phyloP scores from a whole-genome alignment of 345 rosid species.

The Erysimum cheiranthoides region DNA sequence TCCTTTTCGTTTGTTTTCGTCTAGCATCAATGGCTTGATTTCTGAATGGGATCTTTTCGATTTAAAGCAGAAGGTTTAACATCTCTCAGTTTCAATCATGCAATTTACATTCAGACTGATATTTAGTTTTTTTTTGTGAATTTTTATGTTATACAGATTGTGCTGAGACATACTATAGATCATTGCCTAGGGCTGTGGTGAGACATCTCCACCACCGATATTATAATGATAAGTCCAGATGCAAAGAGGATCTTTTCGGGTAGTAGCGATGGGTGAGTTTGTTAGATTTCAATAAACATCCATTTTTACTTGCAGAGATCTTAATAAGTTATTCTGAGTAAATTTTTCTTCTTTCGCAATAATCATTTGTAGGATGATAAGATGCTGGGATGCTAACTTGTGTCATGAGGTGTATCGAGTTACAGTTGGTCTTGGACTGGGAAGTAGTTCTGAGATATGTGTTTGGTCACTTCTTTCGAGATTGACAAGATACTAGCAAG shows the following conservation, averaged over 20 bases:
- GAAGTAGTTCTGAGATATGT: conserved; percentile 69
- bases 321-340: neutral
- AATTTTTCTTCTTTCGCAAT: neutral
- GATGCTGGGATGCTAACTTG: conserved; percentile 85
- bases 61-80: conserved; percentile 74
- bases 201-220: conserved; percentile 51
- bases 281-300: neutral
- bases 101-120: neutral
- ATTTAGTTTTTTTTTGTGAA: neutral
- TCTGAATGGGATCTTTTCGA: conserved; percentile 90
- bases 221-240: conserved; percentile 47
- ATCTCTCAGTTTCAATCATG: neutral
- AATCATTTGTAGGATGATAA: conserved; percentile 66
- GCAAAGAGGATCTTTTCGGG: conserved; percentile 74
- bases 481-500: no score
- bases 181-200: conserved; percentile 96
- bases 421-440: conserved; percentile 79
- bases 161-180: conserved; percentile 65
- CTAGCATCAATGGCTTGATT: conserved; percentile 81
- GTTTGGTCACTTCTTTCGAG: conserved; percentile 81
- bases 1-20: conserved; percentile 63
- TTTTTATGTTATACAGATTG: conserved; percentile 56
- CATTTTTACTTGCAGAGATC: neutral
- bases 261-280: conserved; percentile 90
- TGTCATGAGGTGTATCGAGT: conserved; percentile 80